Percentiles rank a stretch among this genome's conserved stretches.
These are phyloP conservation scores for Tolypocladium album DNA, from an alignment of 2,329 filamentous ascomycete genomes.

Conservation along the genomic window DNA sequence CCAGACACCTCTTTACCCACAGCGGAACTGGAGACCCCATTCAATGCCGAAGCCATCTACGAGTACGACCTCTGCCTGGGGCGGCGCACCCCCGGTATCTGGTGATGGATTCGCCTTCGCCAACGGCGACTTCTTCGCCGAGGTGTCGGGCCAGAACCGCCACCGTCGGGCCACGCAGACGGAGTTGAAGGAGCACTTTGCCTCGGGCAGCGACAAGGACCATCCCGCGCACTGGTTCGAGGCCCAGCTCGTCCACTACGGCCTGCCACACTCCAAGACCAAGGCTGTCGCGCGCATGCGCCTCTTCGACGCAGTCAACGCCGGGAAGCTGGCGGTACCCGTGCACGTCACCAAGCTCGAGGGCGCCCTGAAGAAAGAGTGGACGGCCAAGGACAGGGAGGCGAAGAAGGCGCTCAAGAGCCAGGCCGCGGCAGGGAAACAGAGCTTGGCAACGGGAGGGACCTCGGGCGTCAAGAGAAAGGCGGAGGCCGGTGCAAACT, in stretches of 20 bases:
- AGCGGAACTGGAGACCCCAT: too few relatives aligned
- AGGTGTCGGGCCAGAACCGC: conserved; percentile 29
- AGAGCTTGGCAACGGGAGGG: neutral
- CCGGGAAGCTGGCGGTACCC: conserved; percentile 37
- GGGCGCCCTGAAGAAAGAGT: conserved; percentile 45
- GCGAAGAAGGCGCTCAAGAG: conserved; percentile 25
- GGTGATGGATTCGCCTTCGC: conserved; percentile 31
- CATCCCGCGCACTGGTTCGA: conserved; percentile 50
- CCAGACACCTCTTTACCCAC: too few relatives aligned
- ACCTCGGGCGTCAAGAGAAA: conserved; percentile 18
- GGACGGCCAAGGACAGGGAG: conserved; percentile 37
- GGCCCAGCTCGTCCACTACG: conserved; percentile 53
- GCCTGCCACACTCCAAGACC: conserved; percentile 41
- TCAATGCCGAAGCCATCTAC: neutral
- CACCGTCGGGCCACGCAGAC: conserved; percentile 32
- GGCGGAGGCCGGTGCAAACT: conserved; percentile 1
- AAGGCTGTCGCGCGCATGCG: conserved; percentile 49
- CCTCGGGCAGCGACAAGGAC: conserved; percentile 30
- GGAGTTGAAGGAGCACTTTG: conserved; percentile 35
- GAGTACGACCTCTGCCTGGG: neutral
- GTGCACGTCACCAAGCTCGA: conserved; percentile 36
- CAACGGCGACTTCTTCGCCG: conserved; percentile 31
- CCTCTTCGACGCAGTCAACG: conserved; percentile 44
- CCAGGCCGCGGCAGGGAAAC: neutral
- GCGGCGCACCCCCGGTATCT: conserved; percentile 7